A percentile compares a stretch with the other conserved stretches of the same genome.
These are phyloP conservation scores for Leptographium radiaticola DNA, from an alignment of 2,329 filamentous ascomycete genomes.

Conservation along the genomic window DNA sequence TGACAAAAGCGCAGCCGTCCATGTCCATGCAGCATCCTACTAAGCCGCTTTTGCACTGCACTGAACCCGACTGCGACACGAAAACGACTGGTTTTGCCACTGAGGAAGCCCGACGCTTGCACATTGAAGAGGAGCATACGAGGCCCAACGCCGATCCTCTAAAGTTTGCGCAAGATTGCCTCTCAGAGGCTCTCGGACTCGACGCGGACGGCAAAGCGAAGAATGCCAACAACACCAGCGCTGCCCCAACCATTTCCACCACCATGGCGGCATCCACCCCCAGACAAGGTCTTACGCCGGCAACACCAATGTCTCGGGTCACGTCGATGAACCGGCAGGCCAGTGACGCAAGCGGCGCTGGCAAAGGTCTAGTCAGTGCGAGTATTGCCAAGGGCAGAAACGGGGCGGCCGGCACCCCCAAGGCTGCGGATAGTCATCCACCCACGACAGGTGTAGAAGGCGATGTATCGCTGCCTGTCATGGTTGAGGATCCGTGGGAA, in stretches of 20 bases:
- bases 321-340: conserved; percentile 36
- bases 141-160: conserved; percentile 41
- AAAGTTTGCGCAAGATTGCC: conserved; percentile 36
- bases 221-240: conserved; percentile 15
- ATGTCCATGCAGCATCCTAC: conserved; percentile 15
- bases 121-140: conserved; percentile 46
- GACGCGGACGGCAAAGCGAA: conserved; percentile 34
- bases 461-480: conserved; percentile 11
- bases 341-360: conserved; percentile 24
- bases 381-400: conserved; percentile 7
- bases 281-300: conserved; percentile 31
- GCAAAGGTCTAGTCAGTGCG: conserved; percentile 22
- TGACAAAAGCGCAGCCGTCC: conserved; percentile 7
- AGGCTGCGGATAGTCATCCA: conserved; percentile 11
- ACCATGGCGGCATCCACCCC: conserved; percentile 29
- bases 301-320: conserved; percentile 39
- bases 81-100: conserved; percentile 35
- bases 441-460: conserved; percentile 16
- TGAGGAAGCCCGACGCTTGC: conserved; percentile 38
- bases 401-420: conserved; percentile 13
- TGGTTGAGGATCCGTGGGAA: conserved; percentile 15
- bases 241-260: conserved; percentile 12
- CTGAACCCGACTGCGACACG: conserved; percentile 41
- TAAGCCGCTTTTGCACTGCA: conserved; percentile 35
- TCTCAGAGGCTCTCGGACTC: conserved; percentile 36